Evolutionary conservation across 495 filamentous ascomycete genomes (phyloP), one percentile per base, ranked within the genome.

Genomic region (Hypomontagnella monticulosa): DNA sequence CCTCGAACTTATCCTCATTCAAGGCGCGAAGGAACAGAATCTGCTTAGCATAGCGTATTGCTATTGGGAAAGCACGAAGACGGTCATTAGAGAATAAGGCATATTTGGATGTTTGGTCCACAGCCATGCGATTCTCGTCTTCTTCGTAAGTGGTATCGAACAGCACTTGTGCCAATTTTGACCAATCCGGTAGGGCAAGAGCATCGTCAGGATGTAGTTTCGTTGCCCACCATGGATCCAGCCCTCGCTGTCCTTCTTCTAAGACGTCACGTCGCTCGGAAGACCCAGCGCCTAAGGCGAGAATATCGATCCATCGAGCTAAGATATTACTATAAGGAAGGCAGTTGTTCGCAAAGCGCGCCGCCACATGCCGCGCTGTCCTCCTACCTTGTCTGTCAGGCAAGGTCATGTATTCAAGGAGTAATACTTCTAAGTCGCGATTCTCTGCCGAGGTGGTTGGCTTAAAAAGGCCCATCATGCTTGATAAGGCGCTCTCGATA

Each of bases 271-370:
- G 89, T 46, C 89, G 84, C 69, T 92, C 88, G 33, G 82, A 79
- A 4, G 80, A 77, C 1, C 83, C 83, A 15, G 81, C 82, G 34
- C 88, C 85, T 40, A 96, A 75, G 38, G 93, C 93, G 61, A 97
- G 81, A 30, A 97, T 80, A 76, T 97, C 85, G 46, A 96, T 89
- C 92, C 92, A 98, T 42, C 94, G 86, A 37, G 89, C 95, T 16
- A 87, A 80, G 10, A 92, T 82, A 70, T 96, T 92, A 34, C 77
- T 81, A 62, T 89, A 97, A 1, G 89, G 87, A 9, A 99, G 80
- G 68, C 92, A 96, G n/a, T 90, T 82, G 67, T 97, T 97, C 2
- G 93, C 90, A 80, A 93, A 97, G 19, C 93, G 89, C 4, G 95
- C 85, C n/a, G 90, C 89, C 15, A 90, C 86, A 76, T 92, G 94